These are phyloP conservation scores for Penicillium argentinense DNA, from an alignment of 495 filamentous ascomycete genomes.

Conservation along the genomic window DNA sequence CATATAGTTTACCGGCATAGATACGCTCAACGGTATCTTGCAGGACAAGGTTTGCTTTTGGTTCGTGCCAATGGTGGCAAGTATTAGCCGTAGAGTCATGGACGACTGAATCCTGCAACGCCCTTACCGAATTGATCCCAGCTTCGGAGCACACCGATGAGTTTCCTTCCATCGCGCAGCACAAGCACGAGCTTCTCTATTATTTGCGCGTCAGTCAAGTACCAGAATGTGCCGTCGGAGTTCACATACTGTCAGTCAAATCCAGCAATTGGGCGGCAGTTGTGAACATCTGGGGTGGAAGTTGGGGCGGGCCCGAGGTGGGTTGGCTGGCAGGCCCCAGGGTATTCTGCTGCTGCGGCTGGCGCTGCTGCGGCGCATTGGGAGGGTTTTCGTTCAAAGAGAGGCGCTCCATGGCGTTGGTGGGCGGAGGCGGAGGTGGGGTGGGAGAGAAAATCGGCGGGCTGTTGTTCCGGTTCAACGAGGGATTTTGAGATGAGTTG, in stretches of 20 bases:
- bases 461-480: not conserved
- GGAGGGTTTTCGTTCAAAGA: slow-evolving; percentile 39
- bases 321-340: slow-evolving; percentile 24
- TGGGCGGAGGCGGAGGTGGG: slow-evolving; percentile 5
- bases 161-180: slow-evolving; percentile 87
- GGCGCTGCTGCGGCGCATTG: slow-evolving; percentile 26
- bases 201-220: not conserved
- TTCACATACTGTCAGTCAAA: slow-evolving; percentile 82
- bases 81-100: no score
- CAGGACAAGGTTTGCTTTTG: slow-evolving; percentile 84
- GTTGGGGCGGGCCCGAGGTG: slow-evolving; percentile 46
- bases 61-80: slow-evolving; percentile 2
- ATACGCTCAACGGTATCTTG: slow-evolving; percentile 88
- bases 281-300: slow-evolving; percentile 88
- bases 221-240: no score
- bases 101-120: no score
- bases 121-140: slow-evolving; percentile 99
- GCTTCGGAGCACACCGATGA: slow-evolving; percentile 87
- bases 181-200: slow-evolving; percentile 90
- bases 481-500: not conserved
- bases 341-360: slow-evolving; percentile 28
- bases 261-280: slow-evolving; percentile 93
- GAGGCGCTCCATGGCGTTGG: slow-evolving; percentile 39
- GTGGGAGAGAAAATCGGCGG: slow-evolving; percentile 5
- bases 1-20: slow-evolving; percentile 71